Evolutionary conservation across 768 basidiomycete genomes (phyloP), one percentile per base, ranked within the genome.

Genomic region (Harrya chromipes): DNA sequence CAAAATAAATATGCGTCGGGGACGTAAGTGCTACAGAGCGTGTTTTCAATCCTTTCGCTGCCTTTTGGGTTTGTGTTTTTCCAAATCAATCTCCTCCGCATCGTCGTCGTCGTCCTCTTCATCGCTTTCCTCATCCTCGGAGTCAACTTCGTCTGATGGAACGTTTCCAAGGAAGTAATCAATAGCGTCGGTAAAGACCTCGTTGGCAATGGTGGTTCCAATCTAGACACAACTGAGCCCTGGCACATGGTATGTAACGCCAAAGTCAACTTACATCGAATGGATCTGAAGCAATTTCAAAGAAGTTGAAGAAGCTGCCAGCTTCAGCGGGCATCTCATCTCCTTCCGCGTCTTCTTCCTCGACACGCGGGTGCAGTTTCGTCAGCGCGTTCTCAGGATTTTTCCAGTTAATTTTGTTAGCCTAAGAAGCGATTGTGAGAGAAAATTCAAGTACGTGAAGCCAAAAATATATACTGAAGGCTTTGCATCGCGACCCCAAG

Each of bases 261-360:
- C 12, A 1, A 43, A 41, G 31, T 11, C 20, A 19, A 69, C 81
- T 72, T 64, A 90, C 90, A 55, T 90, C 86, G 53, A 74, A 79
- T 13, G 80, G 77, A 62, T 91, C 90, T 34, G 72, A 62, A 11
- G 75, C 74, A 53, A 76, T 62, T 68, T 87, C 90, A 53, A 93
- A 91, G 63, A 87, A 85, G 72, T 91, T 90, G 79, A 93, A 93
- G 74, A 93, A 90, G 62, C 84, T 89, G 48, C 90, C 90, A 42
- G 77, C 70, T 42, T 93, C 90, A 21, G 79, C 74, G 36, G 77
- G 71, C 46, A 77, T 57, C 27, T 85, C 84, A 21, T 81, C 78
- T 5, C 63, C 69, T 16, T 86, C 87, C 21, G 78, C 80, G 23
- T 65, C 57, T 9, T 82, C 82, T 43, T 74, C 83, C 27, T 64